Conservation (phyloP, 257 asterid species). For the Gentiana dahurica region DNA sequence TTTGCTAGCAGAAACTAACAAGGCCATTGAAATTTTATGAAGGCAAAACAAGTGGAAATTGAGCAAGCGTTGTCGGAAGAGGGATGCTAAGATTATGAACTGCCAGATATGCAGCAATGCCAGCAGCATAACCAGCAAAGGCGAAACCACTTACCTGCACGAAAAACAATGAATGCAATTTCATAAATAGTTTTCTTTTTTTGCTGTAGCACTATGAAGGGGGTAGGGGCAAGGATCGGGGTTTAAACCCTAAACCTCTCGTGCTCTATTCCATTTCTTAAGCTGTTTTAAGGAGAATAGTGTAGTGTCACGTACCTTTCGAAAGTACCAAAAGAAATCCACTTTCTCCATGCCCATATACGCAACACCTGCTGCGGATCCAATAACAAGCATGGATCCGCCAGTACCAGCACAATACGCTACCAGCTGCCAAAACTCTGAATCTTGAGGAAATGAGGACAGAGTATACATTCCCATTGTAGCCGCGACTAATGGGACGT, state of each 20-base stretch:
- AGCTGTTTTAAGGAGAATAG: no score
- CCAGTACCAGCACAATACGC: slow-evolving; percentile 97
- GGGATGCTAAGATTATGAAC: slow-evolving; percentile 51
- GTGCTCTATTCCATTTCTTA: no score
- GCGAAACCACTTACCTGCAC: slow-evolving; percentile 97
- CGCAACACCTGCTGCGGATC: slow-evolving; percentile 98
- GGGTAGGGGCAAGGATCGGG: no score
- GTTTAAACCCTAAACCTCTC: no score
- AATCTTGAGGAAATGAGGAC: slow-evolving; percentile 69
- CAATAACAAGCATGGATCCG: slow-evolving; percentile 89
- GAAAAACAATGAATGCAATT: neutral
- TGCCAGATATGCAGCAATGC: slow-evolving; percentile 81
- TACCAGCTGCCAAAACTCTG: slow-evolving; percentile 93
- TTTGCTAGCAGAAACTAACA: no score
- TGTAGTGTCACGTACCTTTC: slow-evolving; percentile 38
- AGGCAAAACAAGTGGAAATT: slow-evolving; percentile 61
- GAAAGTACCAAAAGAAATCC: slow-evolving; percentile 90
- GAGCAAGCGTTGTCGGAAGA: slow-evolving; percentile 68
- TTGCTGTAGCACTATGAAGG: no score
- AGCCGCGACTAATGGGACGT: slow-evolving; percentile 95
- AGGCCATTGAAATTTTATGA: slow-evolving; percentile 21
- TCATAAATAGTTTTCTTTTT: no score
- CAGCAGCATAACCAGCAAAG: slow-evolving; percentile 96
- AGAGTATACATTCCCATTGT: slow-evolving; percentile 98
- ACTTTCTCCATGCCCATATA: slow-evolving; percentile 97